phyloP scores from a whole-genome alignment of 805 yeast species.

The Kodamaea lidongshanica region DNA sequence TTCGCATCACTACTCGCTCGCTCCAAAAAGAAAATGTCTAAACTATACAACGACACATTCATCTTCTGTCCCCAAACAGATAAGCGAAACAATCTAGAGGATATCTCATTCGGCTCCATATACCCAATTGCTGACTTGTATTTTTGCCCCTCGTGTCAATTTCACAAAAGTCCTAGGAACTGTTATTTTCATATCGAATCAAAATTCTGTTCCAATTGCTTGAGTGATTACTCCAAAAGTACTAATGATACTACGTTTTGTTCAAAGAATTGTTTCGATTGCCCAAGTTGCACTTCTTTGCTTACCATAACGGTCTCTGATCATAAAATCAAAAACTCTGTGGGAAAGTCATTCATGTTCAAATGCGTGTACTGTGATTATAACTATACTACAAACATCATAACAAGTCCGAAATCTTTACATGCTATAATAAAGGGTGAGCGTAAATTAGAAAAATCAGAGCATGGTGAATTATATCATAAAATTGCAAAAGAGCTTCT shows the following conservation, averaged over 20 bases:
- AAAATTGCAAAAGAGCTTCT: slow-evolving; percentile 2
- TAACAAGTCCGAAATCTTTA: slow-evolving; percentile 39
- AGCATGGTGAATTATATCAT: slow-evolving; percentile 1
- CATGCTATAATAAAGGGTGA: slow-evolving; percentile 18
- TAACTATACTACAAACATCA: slow-evolving; percentile 28
- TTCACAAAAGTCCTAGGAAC: slow-evolving; percentile 23
- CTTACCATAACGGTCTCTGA: slow-evolving; percentile 19
- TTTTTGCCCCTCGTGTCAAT: slow-evolving; percentile 35
- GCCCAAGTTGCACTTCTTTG: slow-evolving; percentile 30
- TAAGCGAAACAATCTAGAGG: slow-evolving; percentile 6
- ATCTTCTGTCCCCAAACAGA: slow-evolving; percentile 16
- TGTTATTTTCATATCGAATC: slow-evolving; percentile 18
- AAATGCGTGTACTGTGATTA: slow-evolving; percentile 33
- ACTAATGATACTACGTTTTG: slow-evolving; percentile 20
- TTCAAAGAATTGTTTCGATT: slow-evolving; percentile 34
- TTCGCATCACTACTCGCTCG: too few relatives aligned
- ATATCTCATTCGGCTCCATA: slow-evolving; percentile 7
- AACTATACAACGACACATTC: slow-evolving; percentile 17
- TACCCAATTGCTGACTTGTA: slow-evolving; percentile 21
- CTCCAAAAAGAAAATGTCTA: slow-evolving; percentile 15
- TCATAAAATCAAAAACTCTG: slow-evolving; percentile 6
- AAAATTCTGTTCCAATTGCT: slow-evolving; percentile 35
- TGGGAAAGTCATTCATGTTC: slow-evolving; percentile 34
- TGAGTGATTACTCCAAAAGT: slow-evolving; percentile 26
- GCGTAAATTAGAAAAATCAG: slow-evolving; percentile 2